A percentile compares a stretch with the other conserved stretches of the same genome.
These are phyloP conservation scores for Sclerotinia spermophila DNA, from an alignment of 2,329 filamentous ascomycete genomes.

Conservation along the genomic window DNA sequence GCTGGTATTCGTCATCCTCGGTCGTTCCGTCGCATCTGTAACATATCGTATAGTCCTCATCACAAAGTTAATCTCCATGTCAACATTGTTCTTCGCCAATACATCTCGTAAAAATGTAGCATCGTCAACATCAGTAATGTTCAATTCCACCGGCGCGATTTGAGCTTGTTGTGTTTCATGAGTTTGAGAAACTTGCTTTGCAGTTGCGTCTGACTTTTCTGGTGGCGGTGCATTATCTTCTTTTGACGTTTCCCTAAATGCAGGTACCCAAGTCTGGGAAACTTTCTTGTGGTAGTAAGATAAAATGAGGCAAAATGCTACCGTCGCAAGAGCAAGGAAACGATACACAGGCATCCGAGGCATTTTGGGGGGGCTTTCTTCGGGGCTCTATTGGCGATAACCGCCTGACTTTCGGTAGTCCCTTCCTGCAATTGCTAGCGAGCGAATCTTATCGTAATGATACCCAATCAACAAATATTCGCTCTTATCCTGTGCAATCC, in stretches of 20 bases:
- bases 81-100: conserved; percentile 30
- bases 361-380: conserved; percentile 1
- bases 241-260: conserved; percentile 5
- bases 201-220: not conserved
- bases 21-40: conserved; percentile 29
- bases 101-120: conserved; percentile 28
- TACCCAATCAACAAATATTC: not conserved
- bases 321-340: conserved; percentile 6
- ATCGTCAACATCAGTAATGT: conserved; percentile 23
- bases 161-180: not conserved
- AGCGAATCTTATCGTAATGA: not conserved
- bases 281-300: conserved; percentile 15
- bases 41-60: conserved; percentile 34
- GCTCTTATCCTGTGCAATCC: not conserved
- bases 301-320: conserved; percentile 10
- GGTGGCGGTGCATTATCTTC: not conserved
- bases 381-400: conserved; percentile 1
- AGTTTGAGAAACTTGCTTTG: not conserved
- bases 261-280: conserved; percentile 10
- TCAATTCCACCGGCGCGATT: not conserved
- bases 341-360: conserved; percentile 15
- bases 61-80: conserved; percentile 32
- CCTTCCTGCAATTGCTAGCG: not conserved
- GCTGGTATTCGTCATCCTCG: conserved; percentile 30
- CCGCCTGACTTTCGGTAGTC: not conserved